Base-by-base conservation (phyloP, 345 rosid genomes). In the Hypericum androsaemum region DNA sequence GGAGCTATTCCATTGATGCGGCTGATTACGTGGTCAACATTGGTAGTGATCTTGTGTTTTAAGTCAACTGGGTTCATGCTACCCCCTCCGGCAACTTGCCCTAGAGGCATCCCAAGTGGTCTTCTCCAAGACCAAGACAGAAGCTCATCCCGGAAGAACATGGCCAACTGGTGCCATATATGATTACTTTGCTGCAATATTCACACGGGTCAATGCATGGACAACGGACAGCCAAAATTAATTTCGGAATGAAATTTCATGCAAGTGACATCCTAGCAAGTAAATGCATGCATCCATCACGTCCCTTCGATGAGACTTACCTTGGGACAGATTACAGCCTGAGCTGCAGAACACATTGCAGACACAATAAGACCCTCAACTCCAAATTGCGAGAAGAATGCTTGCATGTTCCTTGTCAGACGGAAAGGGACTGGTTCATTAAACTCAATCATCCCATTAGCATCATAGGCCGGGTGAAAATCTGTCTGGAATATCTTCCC, bases 111-210 rank as follows among this genome's bases (percentile, higher is more conserved):
- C 36, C 90, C 88, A 7, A 74, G 79, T 37, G 97, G 99, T 65
- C 95, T 74, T 71, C 94, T 94, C 89, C 97, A 90, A 15, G 88
- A 85, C 95, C 97, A 83, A 8, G 94, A 94, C 32, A 88, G 68
- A 62, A 94, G 74, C 62, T 88, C 95, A 57, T 94, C 99, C 0
- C 97, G 85, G 79, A 94, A 94, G 77, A 88, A 94, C 99, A 94
- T 94, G 10, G 95, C 97, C 52, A 88, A 69, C 12, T 94, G 99
- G 75, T 86, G 86, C 89, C 99, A 80, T 12, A 88, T 60, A 78
- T 86, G 95, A 44, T 86, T 77, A 38, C 64, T 81, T 83, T 94
- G 95, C 97, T 85, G 94, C 69, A 71, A 22, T 1, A 22, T 22
- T 22, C 32, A 22, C 32, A 22, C 32, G 32, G 32, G 32, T 22